phyloP scores from a whole-genome alignment of 371 early-diverging fungal genomes.

The Encephalitozoon romaleae region DNA sequence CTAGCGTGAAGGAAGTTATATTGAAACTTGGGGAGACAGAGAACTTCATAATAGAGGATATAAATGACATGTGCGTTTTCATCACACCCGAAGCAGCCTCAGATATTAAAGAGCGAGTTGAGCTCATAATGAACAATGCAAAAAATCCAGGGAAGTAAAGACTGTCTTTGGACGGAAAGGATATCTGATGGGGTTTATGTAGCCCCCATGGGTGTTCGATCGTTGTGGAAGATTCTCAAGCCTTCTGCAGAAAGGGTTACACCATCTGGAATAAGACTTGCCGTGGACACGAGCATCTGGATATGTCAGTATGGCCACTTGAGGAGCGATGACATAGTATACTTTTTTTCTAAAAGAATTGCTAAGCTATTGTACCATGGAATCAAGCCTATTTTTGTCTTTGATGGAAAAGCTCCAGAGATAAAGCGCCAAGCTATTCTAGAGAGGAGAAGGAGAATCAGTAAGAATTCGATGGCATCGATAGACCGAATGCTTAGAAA shows the following conservation, averaged over 20 bases:
- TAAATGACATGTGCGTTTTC: slow-evolving; percentile 56
- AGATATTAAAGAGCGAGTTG: slow-evolving; percentile 51
- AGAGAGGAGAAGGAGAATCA: slow-evolving; percentile 14
- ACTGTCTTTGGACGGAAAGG: background rate
- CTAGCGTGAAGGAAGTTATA: slow-evolving; percentile 59
- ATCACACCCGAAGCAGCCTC: slow-evolving; percentile 49
- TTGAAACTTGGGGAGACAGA: slow-evolving; percentile 52
- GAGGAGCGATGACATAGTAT: background rate
- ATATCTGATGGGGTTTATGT: background rate
- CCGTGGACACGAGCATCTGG: slow-evolving; percentile 54
- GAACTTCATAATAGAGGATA: slow-evolving; percentile 59
- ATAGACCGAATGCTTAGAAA: slow-evolving; percentile 5
- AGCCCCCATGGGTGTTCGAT: slow-evolving; percentile 77
- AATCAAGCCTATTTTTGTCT: slow-evolving; percentile 82
- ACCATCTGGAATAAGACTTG: slow-evolving; percentile 32
- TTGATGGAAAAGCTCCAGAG: slow-evolving; percentile 73
- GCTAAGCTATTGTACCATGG: slow-evolving; percentile 80
- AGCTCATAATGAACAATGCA: slow-evolving; percentile 46
- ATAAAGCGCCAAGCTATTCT: slow-evolving; percentile 28
- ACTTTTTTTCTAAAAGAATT: slow-evolving; percentile 63
- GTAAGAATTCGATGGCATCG: background rate
- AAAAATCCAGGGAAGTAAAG: slow-evolving; percentile 6
- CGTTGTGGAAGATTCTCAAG: slow-evolving; percentile 77
- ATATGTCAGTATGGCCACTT: slow-evolving; percentile 13
- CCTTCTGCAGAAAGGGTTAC: slow-evolving; percentile 65